Conservation (phyloP, 495 filamentous ascomycete genomes). For the Talaromyces thailandensis region DNA sequence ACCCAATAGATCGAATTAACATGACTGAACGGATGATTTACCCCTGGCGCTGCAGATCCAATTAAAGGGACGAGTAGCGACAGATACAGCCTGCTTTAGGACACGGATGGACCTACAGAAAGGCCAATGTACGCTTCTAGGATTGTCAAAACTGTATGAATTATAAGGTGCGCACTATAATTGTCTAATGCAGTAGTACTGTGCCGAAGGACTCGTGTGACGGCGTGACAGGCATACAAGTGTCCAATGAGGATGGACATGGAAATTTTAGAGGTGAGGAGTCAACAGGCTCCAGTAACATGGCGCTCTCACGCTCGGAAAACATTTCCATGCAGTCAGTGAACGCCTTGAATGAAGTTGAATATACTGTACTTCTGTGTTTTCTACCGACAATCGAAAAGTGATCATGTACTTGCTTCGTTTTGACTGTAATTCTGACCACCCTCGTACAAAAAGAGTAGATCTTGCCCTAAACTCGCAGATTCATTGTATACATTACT, state of each 20-base stretch:
- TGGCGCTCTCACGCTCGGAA: not conserved
- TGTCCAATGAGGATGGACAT: not conserved
- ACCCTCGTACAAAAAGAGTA: not conserved
- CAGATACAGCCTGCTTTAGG: not conserved
- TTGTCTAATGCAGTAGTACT: not conserved
- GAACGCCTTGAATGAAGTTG: too few species aligned
- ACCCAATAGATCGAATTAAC: not conserved
- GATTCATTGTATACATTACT: not conserved
- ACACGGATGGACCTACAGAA: not conserved
- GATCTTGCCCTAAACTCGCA: not conserved
- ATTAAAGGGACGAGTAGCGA: not conserved
- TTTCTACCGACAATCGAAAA: too few species aligned
- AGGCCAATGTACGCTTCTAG: not conserved
- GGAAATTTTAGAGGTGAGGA: not conserved
- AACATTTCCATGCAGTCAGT: not conserved
- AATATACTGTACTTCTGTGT: too few species aligned
- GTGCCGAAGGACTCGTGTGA: not conserved
- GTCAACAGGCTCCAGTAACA: not conserved
- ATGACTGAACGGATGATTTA: not conserved
- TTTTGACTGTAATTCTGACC: not conserved
- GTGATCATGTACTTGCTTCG: not conserved
- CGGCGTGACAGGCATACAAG: not conserved
- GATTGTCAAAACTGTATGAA: not conserved
- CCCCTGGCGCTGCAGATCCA: not conserved
- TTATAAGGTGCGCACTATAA: not conserved